These are phyloP conservation scores for Geum urbanum DNA, from an alignment of 306 rosid genomes.

Conservation along the genomic window DNA sequence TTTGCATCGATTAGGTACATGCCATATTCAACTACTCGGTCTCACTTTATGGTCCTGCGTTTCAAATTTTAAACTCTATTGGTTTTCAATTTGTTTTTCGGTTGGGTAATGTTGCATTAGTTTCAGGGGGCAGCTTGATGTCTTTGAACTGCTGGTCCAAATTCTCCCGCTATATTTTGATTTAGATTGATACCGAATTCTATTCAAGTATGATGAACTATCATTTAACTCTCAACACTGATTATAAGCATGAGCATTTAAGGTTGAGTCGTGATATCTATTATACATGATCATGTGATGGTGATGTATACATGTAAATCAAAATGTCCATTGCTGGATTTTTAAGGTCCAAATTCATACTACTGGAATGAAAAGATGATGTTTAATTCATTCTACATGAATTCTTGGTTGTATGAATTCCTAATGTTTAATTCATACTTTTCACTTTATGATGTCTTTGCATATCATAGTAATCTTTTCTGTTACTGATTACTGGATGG, in stretches of 20 bases:
- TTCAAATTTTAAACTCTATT: no score
- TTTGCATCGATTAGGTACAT: no score
- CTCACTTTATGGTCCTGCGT: no score
- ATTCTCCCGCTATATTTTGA: constrained; percentile 30
- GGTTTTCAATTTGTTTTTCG: no score
- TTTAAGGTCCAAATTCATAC: background rate
- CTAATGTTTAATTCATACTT: no score
- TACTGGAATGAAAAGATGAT: no score
- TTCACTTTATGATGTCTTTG: no score
- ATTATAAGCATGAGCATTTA: constrained; percentile 2
- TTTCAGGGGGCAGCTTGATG: constrained; percentile 42
- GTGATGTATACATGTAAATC: background rate
- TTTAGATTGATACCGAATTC: constrained; percentile 37
- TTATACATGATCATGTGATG: background rate
- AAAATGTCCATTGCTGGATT: background rate
- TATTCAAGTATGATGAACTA: constrained; percentile 18
- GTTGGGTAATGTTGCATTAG: constrained; percentile 40
- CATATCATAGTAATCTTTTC: no score
- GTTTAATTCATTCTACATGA: no score
- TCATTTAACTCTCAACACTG: background rate
- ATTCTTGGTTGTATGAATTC: no score
- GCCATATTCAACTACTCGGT: no score
- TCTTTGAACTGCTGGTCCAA: constrained; percentile 34
- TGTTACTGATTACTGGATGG: no score
- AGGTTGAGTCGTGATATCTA: background rate